Evolutionary conservation across 208 protist genomes (phyloP), one percentile per base, ranked within the genome.

Genomic region (Herpetomonas tarakana): DNA sequence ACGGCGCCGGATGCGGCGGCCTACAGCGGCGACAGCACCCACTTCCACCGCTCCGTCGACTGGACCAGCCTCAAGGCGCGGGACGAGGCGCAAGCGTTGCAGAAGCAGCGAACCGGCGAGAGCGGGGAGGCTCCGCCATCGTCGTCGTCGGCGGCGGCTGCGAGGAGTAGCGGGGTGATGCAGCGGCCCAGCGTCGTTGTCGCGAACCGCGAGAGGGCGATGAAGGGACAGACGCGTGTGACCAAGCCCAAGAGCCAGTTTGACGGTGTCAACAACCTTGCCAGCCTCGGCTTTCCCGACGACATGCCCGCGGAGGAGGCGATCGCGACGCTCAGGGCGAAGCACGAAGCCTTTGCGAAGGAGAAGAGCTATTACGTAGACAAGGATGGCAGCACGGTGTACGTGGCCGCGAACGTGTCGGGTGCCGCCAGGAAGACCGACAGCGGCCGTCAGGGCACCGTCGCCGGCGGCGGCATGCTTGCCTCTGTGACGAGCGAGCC

Each of bases 171-270:
- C 67, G 57, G 2, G 39, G 30, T 19, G 39, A 35, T 58, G 14
- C 30, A 29, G 21, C 4, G 52, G 4, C 26, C 52, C 12, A 58
- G 52, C 16, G 22, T n/a, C 30, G 52, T 82, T 3, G 74, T 53
- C 44, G 65, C 52, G 27, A 62, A 73, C 30, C 67, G 35, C 21
- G 50, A 62, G 41, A 28, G 35, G 14, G 63, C 58, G 14, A 25
- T 21, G n/a, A 54, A 52, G 30, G 27, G 41, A 1, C 56, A 31
- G 61, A 27, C 52, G 31, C 81, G 82, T 60, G 50, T 73, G 7
- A 92, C 79, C 22, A 92, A 92, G 61, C 88, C 85, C 6, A 92
- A 91, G 60, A 86, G 68, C 61, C 88, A 95, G 71, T 95, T 95
- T 62, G 88, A 95, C 62, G 83, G 81, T 14, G 59, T 92, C 16